Conservation (phyloP, 768 basidiomycete species). For the Astraeus odoratus region DNA sequence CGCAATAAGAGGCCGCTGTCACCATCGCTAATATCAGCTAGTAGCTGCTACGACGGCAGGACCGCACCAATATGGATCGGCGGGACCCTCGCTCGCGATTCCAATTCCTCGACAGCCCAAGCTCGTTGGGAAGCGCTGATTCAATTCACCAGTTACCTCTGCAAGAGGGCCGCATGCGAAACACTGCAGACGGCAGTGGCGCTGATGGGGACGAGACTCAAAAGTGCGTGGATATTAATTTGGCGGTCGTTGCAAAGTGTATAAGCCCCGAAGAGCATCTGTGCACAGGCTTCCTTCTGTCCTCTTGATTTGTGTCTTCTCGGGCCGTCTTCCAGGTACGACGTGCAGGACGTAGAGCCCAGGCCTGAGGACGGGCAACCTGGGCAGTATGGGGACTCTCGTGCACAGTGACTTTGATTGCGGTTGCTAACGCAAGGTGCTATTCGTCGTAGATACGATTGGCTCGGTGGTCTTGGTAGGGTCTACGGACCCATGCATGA, state of each 20-base stretch:
- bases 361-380: constrained; percentile 77
- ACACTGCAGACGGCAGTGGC: constrained; percentile 42
- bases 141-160: constrained; percentile 63
- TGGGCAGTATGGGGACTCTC: constrained; percentile 35
- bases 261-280: constrained; percentile 67
- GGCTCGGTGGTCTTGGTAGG: no score
- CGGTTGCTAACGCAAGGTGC: constrained; percentile 1
- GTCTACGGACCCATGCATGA: no score
- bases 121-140: constrained; percentile 54
- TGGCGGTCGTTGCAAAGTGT: constrained; percentile 67
- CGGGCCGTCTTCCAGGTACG: constrained; percentile 45
- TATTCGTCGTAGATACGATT: no score
- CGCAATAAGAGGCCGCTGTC: constrained; percentile 70
- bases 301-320: background rate
- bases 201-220: constrained; percentile 44
- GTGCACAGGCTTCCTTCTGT: constrained; percentile 31
- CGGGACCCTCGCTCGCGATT: constrained; percentile 43
- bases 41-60: constrained; percentile 28
- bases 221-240: constrained; percentile 72
- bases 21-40: constrained; percentile 58
- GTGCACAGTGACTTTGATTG: background rate
- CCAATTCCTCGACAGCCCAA: constrained; percentile 63
- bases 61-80: constrained; percentile 43
- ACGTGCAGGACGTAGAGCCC: constrained; percentile 80
- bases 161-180: constrained; percentile 62